phyloP scores from a whole-genome alignment of 2,329 filamentous ascomycete genomes.

The Phaeosphaeriaceae sp. region DNA sequence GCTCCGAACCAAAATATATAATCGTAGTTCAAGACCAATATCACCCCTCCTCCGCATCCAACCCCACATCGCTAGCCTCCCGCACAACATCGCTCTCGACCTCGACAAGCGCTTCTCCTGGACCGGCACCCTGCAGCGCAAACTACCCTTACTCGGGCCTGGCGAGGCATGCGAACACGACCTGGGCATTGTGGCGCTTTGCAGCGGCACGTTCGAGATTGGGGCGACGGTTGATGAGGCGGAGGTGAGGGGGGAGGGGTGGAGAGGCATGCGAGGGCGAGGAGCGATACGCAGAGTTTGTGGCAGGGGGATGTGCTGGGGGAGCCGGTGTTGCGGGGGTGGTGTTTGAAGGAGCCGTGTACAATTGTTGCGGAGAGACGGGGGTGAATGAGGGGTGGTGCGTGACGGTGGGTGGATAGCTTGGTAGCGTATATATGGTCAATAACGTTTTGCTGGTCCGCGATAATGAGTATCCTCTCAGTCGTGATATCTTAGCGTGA shows the following conservation, averaged over 20 bases:
- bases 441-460: too few relatives aligned
- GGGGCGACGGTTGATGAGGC: slow-evolving; percentile 83
- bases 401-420: not conserved
- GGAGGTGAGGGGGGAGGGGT: slow-evolving; percentile 50
- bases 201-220: slow-evolving; percentile 82
- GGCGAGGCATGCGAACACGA: slow-evolving; percentile 65
- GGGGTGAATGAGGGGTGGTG: not conserved
- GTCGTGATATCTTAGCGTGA: too few relatives aligned
- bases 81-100: slow-evolving; percentile 75
- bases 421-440: not conserved
- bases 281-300: slow-evolving; percentile 34
- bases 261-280: slow-evolving; percentile 24
- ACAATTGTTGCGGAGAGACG: slow-evolving; percentile 49
- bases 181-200: slow-evolving; percentile 76
- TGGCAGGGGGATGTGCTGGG: slow-evolving; percentile 38
- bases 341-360: slow-evolving; percentile 55
- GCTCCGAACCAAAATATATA: slow-evolving; percentile 73
- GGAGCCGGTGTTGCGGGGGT: slow-evolving; percentile 51
- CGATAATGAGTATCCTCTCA: too few relatives aligned
- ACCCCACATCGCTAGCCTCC: slow-evolving; percentile 76
- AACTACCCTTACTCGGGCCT: slow-evolving; percentile 67
- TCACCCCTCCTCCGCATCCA: slow-evolving; percentile 76
- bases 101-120: slow-evolving; percentile 81
- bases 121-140: slow-evolving; percentile 82
- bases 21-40: slow-evolving; percentile 72